Evolutionary conservation across 768 basidiomycete genomes (phyloP).

Genomic region (Mycena pura): DNA sequence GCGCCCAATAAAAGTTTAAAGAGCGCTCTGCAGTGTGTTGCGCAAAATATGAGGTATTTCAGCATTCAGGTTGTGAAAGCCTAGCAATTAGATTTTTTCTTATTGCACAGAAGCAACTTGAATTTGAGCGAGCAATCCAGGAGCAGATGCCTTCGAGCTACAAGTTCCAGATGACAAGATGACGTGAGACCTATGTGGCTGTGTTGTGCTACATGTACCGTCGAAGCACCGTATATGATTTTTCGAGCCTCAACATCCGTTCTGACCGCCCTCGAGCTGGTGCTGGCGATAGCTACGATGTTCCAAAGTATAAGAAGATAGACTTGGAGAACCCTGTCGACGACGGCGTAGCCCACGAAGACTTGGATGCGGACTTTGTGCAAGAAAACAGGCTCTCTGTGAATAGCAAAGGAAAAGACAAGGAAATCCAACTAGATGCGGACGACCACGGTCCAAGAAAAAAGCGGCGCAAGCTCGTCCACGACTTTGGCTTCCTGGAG

Average conservation of each 20-base stretch:
- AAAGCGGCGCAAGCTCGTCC: conserved; percentile 17
- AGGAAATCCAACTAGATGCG: neutral
- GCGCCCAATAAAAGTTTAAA: no score
- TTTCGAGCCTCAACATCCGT: neutral
- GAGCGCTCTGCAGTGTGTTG: no score
- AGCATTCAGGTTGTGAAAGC: no score
- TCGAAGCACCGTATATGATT: neutral
- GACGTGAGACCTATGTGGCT: no score
- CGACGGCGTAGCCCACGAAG: neutral
- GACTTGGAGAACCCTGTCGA: neutral
- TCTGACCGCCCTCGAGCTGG: neutral
- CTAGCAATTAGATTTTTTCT: no score
- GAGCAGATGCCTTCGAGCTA: no score
- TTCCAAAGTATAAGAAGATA: conserved; percentile 1
- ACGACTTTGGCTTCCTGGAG: conserved; percentile 19
- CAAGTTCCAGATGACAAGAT: no score
- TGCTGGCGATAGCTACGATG: neutral
- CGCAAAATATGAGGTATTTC: no score
- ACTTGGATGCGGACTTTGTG: conserved; percentile 1
- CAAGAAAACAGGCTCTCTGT: neutral
- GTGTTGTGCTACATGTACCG: no score
- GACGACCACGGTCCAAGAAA: neutral
- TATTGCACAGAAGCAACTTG: no score
- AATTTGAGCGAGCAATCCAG: no score
- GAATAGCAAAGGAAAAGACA: conserved; percentile 9